Base-by-base conservation (phyloP, 1,139 yeast species). In the Pichia sp. region DNA sequence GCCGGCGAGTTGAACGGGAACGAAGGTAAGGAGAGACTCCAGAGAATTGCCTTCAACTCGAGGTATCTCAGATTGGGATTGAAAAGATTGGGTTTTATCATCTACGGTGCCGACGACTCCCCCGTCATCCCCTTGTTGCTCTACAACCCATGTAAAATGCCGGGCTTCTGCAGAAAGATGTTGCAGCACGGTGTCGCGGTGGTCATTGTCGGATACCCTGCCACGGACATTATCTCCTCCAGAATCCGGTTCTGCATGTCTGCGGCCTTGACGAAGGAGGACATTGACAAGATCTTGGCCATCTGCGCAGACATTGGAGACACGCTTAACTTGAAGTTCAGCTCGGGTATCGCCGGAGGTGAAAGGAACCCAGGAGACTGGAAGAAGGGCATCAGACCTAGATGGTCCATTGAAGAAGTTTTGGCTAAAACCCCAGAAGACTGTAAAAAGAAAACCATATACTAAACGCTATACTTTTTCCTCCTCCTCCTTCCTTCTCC, bases 191-290 rank as follows among this genome's bases (percentile, higher is more conserved):
- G 87, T 55, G 85, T 93, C 59, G 99, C 99, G 5, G 93, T 93
- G 52, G 99, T 95, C 47, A 85, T 93, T 63, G 98, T 92, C 49
- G 97, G 98, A 32, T 93, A 93, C 68, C 99, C 99, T 8, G 99
- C 99, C 0, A 92, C 99, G 1, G 97, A 97, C 34, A 78, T 93
- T 61, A 85, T 89, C 41, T 82, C 92, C 53, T 89, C 96, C 11
- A 83, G 99, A 73, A 92, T 90, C 30, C 83, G 99, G 70, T 81
- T 93, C 65, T 93, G 99, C 76, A 87, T 95, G 61, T 87, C 96
- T 57, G 78, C 97, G 0, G 89, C 98, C 1, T 78, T 95, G 64
- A 93, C 96, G 31, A 93, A 93, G 72, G 95, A 87, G 64, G 99
- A 93, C 70, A 81, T 92, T 66, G 99, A 93, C 71, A 79, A 82